Evolutionary conservation across 2,329 filamentous ascomycete species (phyloP).

Genomic region (Bretziella fagacearum): DNA sequence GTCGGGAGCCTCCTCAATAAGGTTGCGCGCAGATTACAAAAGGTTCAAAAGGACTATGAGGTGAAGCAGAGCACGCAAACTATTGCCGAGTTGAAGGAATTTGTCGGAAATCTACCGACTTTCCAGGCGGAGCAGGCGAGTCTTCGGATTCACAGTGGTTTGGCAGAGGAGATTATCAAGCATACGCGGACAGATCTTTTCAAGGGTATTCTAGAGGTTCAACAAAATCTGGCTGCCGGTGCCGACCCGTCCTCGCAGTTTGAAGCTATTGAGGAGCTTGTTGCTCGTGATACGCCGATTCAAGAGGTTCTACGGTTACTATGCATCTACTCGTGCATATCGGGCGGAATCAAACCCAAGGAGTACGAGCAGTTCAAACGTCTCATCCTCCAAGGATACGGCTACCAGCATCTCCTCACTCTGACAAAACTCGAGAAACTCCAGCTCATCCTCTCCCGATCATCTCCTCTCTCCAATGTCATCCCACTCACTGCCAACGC

Average conservation of each 20-base stretch:
- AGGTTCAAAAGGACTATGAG: constrained; percentile 74
- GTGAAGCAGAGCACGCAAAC: constrained; percentile 77
- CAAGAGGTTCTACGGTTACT: constrained; percentile 68
- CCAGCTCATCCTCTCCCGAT: constrained; percentile 63
- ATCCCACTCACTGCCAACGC: constrained; percentile 52
- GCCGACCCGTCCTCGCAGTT: constrained; percentile 79
- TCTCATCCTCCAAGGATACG: constrained; percentile 79
- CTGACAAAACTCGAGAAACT: constrained; percentile 78
- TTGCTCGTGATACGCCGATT: constrained; percentile 68
- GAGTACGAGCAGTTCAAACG: constrained; percentile 83
- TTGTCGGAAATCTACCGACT: constrained; percentile 80
- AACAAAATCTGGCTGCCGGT: constrained; percentile 86
- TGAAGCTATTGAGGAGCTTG: constrained; percentile 85
- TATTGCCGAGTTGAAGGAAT: constrained; percentile 79
- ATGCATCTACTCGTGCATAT: constrained; percentile 81
- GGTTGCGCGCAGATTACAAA: constrained; percentile 68
- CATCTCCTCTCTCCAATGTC: constrained; percentile 62
- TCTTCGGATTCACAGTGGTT: constrained; percentile 75
- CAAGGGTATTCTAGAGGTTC: constrained; percentile 73
- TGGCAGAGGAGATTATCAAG: constrained; percentile 92
- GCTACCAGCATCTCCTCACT: constrained; percentile 85
- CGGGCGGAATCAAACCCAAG: constrained; percentile 70
- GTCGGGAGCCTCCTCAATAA: constrained; percentile 81
- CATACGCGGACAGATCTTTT: constrained; percentile 81
- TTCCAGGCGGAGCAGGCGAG: constrained; percentile 90